Evolutionary conservation across 192 early-diverging fungal genomes (phyloP), one percentile per base, ranked within the genome.

Genomic region (Glomus cerebriforme): DNA sequence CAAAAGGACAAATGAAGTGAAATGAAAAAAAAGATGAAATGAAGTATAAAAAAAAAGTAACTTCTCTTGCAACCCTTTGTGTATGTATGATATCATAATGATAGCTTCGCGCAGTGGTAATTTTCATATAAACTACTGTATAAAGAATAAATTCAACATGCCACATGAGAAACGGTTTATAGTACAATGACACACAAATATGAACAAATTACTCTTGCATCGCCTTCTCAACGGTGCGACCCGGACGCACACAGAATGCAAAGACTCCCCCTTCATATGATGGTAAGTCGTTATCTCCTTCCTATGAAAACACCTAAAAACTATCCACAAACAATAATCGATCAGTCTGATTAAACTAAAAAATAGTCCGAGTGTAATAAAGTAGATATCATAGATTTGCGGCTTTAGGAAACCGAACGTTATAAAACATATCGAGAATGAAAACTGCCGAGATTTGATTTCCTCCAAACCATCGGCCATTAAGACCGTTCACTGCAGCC

Each of bases 401-500:
- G 62, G 91, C 89, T 82, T 85, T 86, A 73, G 91, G 90, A 82
- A 86, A 91, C 68, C 86, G 86, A 68, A 86, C 90, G 82, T 91
- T 87, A 87, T 92, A 92, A 59, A 89, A 82, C 77, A 87, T 83
- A 81, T 92, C 91, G 26, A 86, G 83, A 62, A 91, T 87, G 80
- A 77, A 91, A 27, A 85, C 85, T 45, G 91, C 91, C 73, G 85
- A 81, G 76, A 92, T 91, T 85, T 93, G 89, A 79, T 93, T 94
- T 34, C 95, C 95, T 77, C 92, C 94, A 88, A 98, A 98, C 91
- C 94, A 98, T 37, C 96, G 86, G 4, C 91, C 92, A 82, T 95
- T 91, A 75, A 98, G 86, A 13, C 90, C 89, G 67, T 87, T 83
- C 26, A 92, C 84, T 39, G 96, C 95, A 49, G 79, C 81, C 39